Evolutionary conservation across 805 yeast species (phyloP).

Genomic region (Candida wancherniae): DNA sequence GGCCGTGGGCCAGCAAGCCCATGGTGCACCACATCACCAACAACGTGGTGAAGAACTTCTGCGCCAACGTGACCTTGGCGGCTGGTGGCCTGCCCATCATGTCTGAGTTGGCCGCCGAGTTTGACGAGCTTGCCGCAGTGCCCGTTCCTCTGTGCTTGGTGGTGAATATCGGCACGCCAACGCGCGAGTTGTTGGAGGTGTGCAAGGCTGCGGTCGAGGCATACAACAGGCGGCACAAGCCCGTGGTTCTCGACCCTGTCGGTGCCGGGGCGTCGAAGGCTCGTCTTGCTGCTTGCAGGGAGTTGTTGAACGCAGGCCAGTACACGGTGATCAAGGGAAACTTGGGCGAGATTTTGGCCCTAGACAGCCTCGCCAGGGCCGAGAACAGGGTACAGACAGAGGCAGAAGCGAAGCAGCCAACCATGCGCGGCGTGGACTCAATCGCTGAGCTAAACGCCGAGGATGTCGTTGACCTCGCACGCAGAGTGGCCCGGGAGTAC

Average conservation of each 20-base stretch:
- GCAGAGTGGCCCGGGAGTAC: conserved; percentile 43
- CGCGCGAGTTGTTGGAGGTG: conserved; percentile 36
- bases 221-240: conserved; percentile 54
- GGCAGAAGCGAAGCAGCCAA: conserved; percentile 1
- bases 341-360: conserved; percentile 75
- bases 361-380: conserved; percentile 30
- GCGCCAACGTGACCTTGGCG: conserved; percentile 83
- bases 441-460: conserved; percentile 15
- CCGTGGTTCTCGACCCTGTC: conserved; percentile 86
- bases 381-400: conserved; percentile 4
- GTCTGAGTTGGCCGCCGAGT: conserved; percentile 73
- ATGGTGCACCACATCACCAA: conserved; percentile 86
- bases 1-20: too few species aligned
- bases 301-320: conserved; percentile 52
- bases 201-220: conserved; percentile 49
- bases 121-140: conserved; percentile 51
- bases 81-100: conserved; percentile 84
- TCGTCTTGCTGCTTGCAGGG: conserved; percentile 45
- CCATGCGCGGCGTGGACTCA: conserved; percentile 75
- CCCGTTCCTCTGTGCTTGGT: conserved; percentile 54
- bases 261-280: conserved; percentile 78
- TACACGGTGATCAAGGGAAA: conserved; percentile 77
- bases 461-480: conserved; percentile 37
- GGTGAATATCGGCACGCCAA: conserved; percentile 73
- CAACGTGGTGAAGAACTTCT: conserved; percentile 79